Percentiles rank a stretch among this genome's conserved stretches.
phyloP scores from a whole-genome alignment of 495 filamentous ascomycete genomes.

The Neurospora sp. region DNA sequence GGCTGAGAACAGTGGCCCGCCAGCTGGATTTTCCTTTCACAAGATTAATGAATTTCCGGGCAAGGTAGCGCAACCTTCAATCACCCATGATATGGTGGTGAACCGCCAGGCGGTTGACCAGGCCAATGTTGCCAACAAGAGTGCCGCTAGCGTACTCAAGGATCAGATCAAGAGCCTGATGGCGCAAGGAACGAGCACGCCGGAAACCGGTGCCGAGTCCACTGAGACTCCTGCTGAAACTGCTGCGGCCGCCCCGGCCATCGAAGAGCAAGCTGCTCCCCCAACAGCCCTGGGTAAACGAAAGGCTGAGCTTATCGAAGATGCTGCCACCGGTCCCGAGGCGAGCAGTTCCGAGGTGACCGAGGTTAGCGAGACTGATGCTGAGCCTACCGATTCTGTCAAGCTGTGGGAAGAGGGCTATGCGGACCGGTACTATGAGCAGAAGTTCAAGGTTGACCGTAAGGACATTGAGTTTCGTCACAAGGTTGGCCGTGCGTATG shows the following conservation, averaged over 20 bases:
- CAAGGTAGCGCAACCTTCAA: conserved; percentile 41
- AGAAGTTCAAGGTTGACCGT: conserved; percentile 85
- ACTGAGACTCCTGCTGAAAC: conserved; percentile 11
- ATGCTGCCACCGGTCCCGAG: conserved; percentile 40
- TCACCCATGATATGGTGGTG: conserved; percentile 83
- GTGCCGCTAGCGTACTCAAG: conserved; percentile 83
- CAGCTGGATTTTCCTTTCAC: conserved; percentile 16
- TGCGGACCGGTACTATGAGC: conserved; percentile 90
- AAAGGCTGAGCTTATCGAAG: conserved; percentile 50
- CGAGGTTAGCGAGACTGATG: conserved; percentile 36
- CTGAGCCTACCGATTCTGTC: conserved; percentile 66
- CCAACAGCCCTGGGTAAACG: conserved; percentile 43
- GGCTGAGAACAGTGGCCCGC: conserved; percentile 11
- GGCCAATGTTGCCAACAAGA: conserved; percentile 84
- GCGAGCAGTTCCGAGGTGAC: conserved; percentile 31
- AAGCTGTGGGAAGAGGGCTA: conserved; percentile 93
- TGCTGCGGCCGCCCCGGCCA: conserved; percentile 7
- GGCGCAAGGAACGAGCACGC: conserved; percentile 10
- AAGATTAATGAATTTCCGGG: conserved; percentile 49
- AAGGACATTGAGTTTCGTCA: conserved; percentile 78
- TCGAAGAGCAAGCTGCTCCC: conserved; percentile 13
- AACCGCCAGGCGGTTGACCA: conserved; percentile 66
- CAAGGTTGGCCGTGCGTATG: conserved; percentile 85
- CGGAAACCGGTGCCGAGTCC: not conserved
- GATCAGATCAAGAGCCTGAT: conserved; percentile 56